These are phyloP conservation scores for Smallanthus sonchifolius DNA, from an alignment of 129 eudicot species.

Conservation along the genomic window DNA sequence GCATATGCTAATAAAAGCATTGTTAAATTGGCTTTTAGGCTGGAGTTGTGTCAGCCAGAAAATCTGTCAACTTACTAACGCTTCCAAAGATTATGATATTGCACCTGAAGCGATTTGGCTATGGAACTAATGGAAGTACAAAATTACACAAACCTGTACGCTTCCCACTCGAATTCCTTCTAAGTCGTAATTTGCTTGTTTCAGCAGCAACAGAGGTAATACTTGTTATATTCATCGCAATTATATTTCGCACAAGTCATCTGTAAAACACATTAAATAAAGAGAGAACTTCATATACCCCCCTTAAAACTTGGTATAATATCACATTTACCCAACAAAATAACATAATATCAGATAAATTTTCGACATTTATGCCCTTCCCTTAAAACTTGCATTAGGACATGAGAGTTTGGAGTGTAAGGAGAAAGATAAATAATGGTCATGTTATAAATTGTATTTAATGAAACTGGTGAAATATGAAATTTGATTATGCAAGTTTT, in stretches of 20 bases:
- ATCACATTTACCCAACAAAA: not conserved
- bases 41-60: constrained; percentile 77
- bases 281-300: not conserved
- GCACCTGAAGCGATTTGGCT: constrained; percentile 85
- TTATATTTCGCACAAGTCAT: not conserved
- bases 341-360: not conserved
- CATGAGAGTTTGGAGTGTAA: not conserved
- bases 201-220: constrained; percentile 67
- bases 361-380: not conserved
- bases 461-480: not conserved
- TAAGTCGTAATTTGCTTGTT: constrained; percentile 69
- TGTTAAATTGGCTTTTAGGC: constrained; percentile 46
- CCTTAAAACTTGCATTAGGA: not conserved
- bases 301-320: not conserved
- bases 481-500: not conserved
- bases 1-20: not conserved
- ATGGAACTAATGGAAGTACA: constrained; percentile 80
- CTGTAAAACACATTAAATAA: not conserved
- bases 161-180: constrained; percentile 71
- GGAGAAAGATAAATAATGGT: not conserved
- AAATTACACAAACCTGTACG: constrained; percentile 75
- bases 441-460: not conserved
- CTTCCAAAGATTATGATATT: constrained; percentile 83
- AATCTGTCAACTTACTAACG: constrained; percentile 67
- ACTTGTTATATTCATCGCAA: not conserved